phyloP scores from a whole-genome alignment of 2,329 filamentous ascomycete species.

The Massarina eburnea region DNA sequence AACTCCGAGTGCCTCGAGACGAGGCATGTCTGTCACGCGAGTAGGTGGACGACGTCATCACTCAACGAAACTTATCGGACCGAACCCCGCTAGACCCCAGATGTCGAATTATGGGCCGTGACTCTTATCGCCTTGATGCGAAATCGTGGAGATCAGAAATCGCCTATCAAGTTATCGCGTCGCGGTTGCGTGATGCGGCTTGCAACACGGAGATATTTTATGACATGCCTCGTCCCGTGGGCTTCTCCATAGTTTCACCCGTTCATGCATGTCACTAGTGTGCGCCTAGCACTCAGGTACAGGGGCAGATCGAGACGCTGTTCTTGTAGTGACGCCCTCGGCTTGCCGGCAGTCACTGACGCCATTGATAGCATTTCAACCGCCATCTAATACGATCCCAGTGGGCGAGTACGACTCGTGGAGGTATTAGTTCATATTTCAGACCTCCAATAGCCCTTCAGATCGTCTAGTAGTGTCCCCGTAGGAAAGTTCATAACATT shows the following conservation, averaged over 20 bases:
- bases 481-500: slow-evolving; percentile 34
- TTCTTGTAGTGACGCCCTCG: too few relatives aligned
- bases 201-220: too few relatives aligned
- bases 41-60: not conserved
- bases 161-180: too few relatives aligned
- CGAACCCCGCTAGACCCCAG: not conserved
- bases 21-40: not conserved
- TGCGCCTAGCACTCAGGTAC: not conserved
- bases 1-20: not conserved
- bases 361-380: too few relatives aligned
- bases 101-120: too few relatives aligned
- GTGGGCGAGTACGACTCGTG: not conserved
- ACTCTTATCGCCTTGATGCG: too few relatives aligned
- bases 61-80: not conserved
- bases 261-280: too few relatives aligned
- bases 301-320: not conserved
- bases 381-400: not conserved
- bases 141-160: too few relatives aligned
- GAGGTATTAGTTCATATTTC: slow-evolving; percentile 14
- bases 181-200: too few relatives aligned
- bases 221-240: too few relatives aligned
- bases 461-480: slow-evolving; percentile 29
- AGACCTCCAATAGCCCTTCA: slow-evolving; percentile 30
- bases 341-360: too few relatives aligned
- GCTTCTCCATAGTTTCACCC: too few relatives aligned